A percentile compares a stretch with the other conserved stretches of the same genome.
Evolutionary conservation across 2,329 filamentous ascomycete species (phyloP).

Genomic region (Botrytis fragariae): DNA sequence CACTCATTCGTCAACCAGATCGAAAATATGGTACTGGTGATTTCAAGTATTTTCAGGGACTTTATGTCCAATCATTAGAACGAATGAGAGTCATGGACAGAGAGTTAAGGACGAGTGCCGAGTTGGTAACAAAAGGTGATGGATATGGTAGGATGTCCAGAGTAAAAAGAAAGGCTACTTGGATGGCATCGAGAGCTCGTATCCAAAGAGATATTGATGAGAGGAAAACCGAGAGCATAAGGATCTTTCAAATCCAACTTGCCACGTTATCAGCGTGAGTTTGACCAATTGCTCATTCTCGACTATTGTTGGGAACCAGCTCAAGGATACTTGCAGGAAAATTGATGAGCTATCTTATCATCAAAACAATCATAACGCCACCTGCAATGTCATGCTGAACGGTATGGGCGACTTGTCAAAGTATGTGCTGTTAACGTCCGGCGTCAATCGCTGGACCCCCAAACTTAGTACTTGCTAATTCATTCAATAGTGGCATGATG

Average conservation of each 20-base stretch:
- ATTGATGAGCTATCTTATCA: constrained; percentile 31
- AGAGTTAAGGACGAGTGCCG: constrained; percentile 22
- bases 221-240: constrained; percentile 26
- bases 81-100: constrained; percentile 27
- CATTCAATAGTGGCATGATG: constrained; percentile 18
- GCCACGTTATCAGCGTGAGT: constrained; percentile 31
- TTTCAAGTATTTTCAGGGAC: constrained; percentile 29
- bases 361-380: constrained; percentile 28
- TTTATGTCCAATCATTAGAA: constrained; percentile 25
- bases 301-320: constrained; percentile 4
- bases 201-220: constrained; percentile 29
- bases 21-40: constrained; percentile 27
- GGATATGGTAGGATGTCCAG: constrained; percentile 27
- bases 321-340: constrained; percentile 25
- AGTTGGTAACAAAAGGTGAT: constrained; percentile 24
- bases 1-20: constrained; percentile 27
- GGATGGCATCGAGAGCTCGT: constrained; percentile 27
- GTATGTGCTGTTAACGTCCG: constrained; percentile 12
- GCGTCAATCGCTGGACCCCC: background rate
- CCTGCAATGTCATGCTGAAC: constrained; percentile 21
- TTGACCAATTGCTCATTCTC: background rate
- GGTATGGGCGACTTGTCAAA: constrained; percentile 20
- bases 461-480: constrained; percentile 12
- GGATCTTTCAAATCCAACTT: constrained; percentile 30
- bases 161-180: constrained; percentile 27